Evolutionary conservation across 768 basidiomycete species (phyloP), one percentile per base, ranked within the genome.

Genomic region (Agrocybe praecox): DNA sequence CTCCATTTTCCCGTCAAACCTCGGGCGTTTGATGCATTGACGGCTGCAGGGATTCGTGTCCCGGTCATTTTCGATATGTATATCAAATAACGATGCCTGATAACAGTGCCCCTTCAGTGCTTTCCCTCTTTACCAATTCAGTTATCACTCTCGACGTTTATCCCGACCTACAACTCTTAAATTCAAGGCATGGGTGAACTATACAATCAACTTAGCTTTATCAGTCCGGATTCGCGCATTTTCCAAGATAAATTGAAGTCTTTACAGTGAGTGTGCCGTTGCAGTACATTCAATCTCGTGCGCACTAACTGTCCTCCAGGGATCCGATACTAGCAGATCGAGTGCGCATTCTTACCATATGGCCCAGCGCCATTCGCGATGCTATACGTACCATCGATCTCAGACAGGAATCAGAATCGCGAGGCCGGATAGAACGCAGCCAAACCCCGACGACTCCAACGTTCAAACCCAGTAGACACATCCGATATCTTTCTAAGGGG

Each of bases 321-420:
- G 57, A 53, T 40, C 52, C 62, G 17, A 48, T 34, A 15, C 29
- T 65, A 18, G 61, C 64, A 10, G 50, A 59, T 53, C 66, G 68
- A 11, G 65, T 71, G 15, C 65, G 63, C 10, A 55, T 62, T 17
- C 58, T 69, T 32, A 66, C 65, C 4, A 48, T 71, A n/a, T 71
- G 68, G 67, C 68, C 67, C 14, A 48, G 58, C 23, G 68, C 67
- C 1, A 57, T 69, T 14, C 56, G 64, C 40, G 62, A 69, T 33
- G 65, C 66, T n/a, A 60, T 69, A 23, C 44, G 58, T 32, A 49
- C 57, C 18, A 40, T 58, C 6, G 53, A 59, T 36, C 55, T 49
- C 19, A 58, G 54, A 15, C n/a, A 44, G 23, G 19, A 46, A 19
- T 53, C 49, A 24, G 22, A 46, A 34, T 33, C 45, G 8, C 44